Evolutionary conservation across 1,284 basidiomycete genomes (phyloP), one percentile per base, ranked within the genome.

Genomic region (Apiotrichum siamense): DNA sequence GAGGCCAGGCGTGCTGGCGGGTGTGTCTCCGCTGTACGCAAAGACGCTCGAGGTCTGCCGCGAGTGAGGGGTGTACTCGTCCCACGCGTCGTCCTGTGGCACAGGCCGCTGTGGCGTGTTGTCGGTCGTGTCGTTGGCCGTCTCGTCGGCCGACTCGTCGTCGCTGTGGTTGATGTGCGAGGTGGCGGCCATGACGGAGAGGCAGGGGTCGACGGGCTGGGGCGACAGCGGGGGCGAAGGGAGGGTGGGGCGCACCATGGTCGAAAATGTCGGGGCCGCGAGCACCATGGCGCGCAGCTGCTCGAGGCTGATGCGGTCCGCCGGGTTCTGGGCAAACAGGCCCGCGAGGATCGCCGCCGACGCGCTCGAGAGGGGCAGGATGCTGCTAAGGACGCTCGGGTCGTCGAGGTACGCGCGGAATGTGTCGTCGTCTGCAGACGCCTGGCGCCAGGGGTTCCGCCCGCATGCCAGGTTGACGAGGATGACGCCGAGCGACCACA

Each of bases 401-500:
- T 91, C 80, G 49, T 79, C 72, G 44, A 87, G 72, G 74, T 79
- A 91, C 1, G 82, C 80, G 20, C 76, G 69, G 76, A 87, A 94
- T 36, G 83, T 84, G 47, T 83, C 80, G 72, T 96, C 90, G 41
- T 77, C 75, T 6, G 78, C 73, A 41, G 78, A 81, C 4, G 93
- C 90, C 60, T 81, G 79, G 57, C 82, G 80, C 93, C 93, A 97
- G 6, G 90, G 92, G 69, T 87, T 88, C 38, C 87, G 82, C 18
- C 87, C 87, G 52, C 86, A 86, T 42, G 90, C 83, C 73, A 97
- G 80, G 75, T 93, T 96, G 70, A 97, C 85, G 42, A 99, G 85
- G 58, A 81, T 79, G 64, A 98, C 92, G 38, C 94, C 94, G 50
- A 97, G 78, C 3, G 92, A 85, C 94, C 94, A 97, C 54, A 97